phyloP scores from a whole-genome alignment of 129 eudicot species.

The Lactuca saligna region DNA sequence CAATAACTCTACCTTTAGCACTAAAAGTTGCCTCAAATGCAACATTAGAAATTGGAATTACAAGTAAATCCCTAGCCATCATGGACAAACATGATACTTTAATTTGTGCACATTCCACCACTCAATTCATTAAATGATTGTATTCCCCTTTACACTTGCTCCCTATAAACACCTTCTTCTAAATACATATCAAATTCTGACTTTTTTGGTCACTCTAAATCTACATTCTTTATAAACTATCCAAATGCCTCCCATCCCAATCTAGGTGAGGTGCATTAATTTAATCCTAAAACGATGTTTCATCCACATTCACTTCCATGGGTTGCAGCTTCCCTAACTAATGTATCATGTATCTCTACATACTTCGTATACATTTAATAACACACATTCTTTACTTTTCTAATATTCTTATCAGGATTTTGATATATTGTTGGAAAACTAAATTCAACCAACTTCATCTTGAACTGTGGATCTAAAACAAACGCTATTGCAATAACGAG shows the following conservation, averaged over 20 bases:
- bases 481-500: not conserved
- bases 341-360: not conserved
- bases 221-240: no score
- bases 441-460: not conserved
- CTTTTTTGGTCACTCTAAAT: no score
- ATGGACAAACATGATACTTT: not conserved
- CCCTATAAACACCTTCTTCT: no score
- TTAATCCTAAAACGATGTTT: no score
- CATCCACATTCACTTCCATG: no score
- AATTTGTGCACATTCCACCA: not conserved
- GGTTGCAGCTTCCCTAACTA: no score
- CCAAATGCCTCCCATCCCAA: no score
- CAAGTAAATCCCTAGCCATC: constrained; percentile 2
- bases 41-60: not conserved
- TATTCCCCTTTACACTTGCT: not conserved
- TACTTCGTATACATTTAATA: not conserved
- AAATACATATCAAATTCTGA: not conserved
- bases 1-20: not conserved
- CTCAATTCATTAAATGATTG: constrained; percentile 4
- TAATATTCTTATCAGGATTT: not conserved
- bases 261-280: no score
- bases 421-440: not conserved
- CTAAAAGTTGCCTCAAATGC: constrained; percentile 9
- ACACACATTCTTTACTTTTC: not conserved
- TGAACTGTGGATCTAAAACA: constrained; percentile 5